These are phyloP conservation scores for Panicum virgatum DNA, from an alignment of 202 grass and related monocot species.

Conservation along the genomic window DNA sequence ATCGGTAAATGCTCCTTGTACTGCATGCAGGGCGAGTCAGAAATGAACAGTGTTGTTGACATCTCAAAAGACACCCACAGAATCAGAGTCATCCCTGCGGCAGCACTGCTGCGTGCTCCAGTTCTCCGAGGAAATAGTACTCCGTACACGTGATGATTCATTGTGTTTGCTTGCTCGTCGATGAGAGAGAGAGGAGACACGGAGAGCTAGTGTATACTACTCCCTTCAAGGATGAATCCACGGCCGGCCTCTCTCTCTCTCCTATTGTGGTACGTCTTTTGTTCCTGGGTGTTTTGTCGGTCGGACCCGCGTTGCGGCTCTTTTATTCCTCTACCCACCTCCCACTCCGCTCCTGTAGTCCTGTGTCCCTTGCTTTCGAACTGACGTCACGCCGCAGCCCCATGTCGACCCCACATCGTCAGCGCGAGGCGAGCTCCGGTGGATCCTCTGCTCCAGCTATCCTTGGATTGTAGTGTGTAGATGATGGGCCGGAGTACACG, in stretches of 20 bases:
- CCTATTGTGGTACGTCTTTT: neutral
- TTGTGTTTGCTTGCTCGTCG: slow-evolving; percentile 1
- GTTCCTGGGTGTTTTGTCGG: slow-evolving; percentile 23
- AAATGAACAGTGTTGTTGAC: slow-evolving; percentile 13
- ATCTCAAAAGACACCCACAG: slow-evolving; percentile 43
- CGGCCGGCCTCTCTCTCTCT: neutral
- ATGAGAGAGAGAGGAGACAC: too few species aligned
- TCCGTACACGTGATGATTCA: slow-evolving; percentile 43
- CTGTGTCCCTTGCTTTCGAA: slow-evolving; percentile 20
- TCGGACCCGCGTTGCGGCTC: slow-evolving; percentile 3
- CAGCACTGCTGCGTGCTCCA: neutral
- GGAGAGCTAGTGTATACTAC: too few species aligned
- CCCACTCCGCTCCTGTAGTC: neutral
- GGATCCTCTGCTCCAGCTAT: neutral
- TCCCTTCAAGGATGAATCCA: neutral
- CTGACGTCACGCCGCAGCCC: slow-evolving; percentile 28
- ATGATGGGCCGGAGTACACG: too few species aligned
- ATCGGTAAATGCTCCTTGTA: slow-evolving; percentile 23
- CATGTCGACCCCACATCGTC: neutral
- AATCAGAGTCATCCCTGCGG: neutral
- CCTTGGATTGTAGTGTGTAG: neutral
- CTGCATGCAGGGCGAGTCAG: neutral
- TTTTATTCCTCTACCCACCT: slow-evolving; percentile 7
- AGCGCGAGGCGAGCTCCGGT: neutral
- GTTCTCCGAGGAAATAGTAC: slow-evolving; percentile 7